Conservation (phyloP, 257 asterid genomes). For the Echium plantagineum region DNA sequence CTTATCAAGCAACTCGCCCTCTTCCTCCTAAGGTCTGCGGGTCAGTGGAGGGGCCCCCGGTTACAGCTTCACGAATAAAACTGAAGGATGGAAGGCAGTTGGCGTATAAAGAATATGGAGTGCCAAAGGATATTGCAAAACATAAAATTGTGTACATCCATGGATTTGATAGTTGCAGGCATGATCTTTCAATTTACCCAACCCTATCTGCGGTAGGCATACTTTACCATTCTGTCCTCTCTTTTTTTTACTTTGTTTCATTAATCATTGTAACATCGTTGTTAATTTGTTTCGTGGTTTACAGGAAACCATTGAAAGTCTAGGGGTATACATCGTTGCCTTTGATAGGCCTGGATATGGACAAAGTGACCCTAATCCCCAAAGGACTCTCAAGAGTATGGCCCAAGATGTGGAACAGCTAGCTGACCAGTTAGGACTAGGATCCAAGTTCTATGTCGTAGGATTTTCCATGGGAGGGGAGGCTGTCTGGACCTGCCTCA, state of each 20-base stretch:
- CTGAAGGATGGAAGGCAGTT: slow-evolving; percentile 75
- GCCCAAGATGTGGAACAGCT: slow-evolving; percentile 71
- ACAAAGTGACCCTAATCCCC: slow-evolving; percentile 82
- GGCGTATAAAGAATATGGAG: slow-evolving; percentile 74
- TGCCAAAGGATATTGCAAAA: slow-evolving; percentile 51
- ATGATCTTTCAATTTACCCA: slow-evolving; percentile 24
- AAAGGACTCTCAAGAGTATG: slow-evolving; percentile 45
- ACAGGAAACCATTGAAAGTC: slow-evolving; percentile 56
- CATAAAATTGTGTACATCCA: slow-evolving; percentile 59
- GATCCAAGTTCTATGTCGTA: slow-evolving; percentile 53
- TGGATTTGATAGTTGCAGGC: slow-evolving; percentile 49
- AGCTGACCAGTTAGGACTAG: slow-evolving; percentile 76
- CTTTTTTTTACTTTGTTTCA: background rate
- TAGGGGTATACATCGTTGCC: slow-evolving; percentile 58
- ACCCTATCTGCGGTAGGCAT: slow-evolving; percentile 41
- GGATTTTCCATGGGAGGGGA: slow-evolving; percentile 95
- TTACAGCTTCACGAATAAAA: slow-evolving; percentile 61
- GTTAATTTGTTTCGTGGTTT: background rate
- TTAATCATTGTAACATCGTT: background rate
- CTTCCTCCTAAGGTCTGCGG: slow-evolving; percentile 64
- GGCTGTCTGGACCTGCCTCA: slow-evolving; percentile 72
- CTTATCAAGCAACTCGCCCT: slow-evolving; percentile 59
- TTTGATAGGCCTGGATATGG: slow-evolving; percentile 95
- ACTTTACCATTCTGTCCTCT: background rate
- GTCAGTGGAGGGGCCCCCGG: slow-evolving; percentile 48